Base-by-base conservation (phyloP, 768 basidiomycete species). In the Agaricus subrufescens region DNA sequence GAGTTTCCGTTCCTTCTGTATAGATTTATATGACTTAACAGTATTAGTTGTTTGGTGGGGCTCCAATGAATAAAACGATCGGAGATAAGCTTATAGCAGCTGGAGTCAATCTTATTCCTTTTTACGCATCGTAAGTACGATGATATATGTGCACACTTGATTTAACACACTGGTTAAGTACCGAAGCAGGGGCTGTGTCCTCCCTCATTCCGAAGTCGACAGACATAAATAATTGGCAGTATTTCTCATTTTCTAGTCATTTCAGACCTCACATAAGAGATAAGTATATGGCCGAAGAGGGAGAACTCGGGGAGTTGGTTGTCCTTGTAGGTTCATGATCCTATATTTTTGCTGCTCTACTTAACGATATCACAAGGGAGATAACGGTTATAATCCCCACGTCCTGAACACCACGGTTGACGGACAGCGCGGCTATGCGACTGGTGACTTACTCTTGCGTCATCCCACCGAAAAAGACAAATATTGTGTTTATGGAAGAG, bases 401-500 rank as follows among this genome's bases (percentile, higher is more conserved):
- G 66, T 75, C 3, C 27, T 67, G 48, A 76, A 76, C 54, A 69
- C 65, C 3, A 62, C 56, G 23, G 59, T 71, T 2, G 61, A 72
- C n/a, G 71, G 69, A 10, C 53, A 59, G 4, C 56, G 58, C 3
- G 71, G 68, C 8, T 77, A 70, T 50, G 67, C 70, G 10, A 75
- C 74, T 0, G 68, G 62, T 45, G 78, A 78, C 52, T 66, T 79
- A 1, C 50, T 79, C 19, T 31, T 67, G 23, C 70, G 61, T 3
- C 76, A 80, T 60, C 75, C 77, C 6, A 66, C 66, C 0, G 70
- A 73, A 15, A 62, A 61, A 1, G 64, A 65, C 6, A 57, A 66
- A 12, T 78, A 68, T 65, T 71, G 62, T 46, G 58, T 78, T 1
- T 69, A 63, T 48, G 78, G 78, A 0, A 63, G 79, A 11, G 65